Base-by-base conservation (phyloP, 2,329 filamentous ascomycete genomes). In the Endothia cerciana region DNA sequence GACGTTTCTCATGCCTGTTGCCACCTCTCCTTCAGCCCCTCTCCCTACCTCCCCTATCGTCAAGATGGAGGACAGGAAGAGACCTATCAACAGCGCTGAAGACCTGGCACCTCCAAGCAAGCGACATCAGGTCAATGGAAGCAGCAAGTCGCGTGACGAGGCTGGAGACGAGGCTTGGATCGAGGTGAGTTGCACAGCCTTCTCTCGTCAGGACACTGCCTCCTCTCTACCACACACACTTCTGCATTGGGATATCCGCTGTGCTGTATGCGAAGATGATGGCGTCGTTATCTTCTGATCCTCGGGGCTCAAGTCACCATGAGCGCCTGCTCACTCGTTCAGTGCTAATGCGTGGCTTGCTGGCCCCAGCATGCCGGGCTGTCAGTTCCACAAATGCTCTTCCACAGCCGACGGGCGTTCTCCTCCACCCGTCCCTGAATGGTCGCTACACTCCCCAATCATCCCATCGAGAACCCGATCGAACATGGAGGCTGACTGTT, bases 31-130 rank as follows among this genome's bases (percentile, higher is more conserved):
- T 78, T 86, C 88, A 80, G 85, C 89, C 80, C 79, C 81, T 77
- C 85, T 89, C 85, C 87, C 89, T 87, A 88, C 91, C 84, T 90
- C 92, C 83, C 89, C 89, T 86, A 85, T 92, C 82, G 84, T 89
- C 84, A 97, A 95, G 87, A 99, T 98, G 94, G 95, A 99, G 87
- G 95, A 98, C 85, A 93, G 95, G 87, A 99, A 99, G 87, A 89
- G 95, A 87, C 91, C 93, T 76, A 86, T 91, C 73, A 86, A 87
- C 80, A 91, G 90, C 76, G 83, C 87, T 74, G 92, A 95, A 78
- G 93, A 97, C 72, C 83, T 92, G 75, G 91, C 91, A 71, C 94
- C 94, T 71, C 94, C 94, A 28, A 91, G 89, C 76, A 99, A 98
- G 85, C 91, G 93, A 80, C 91, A 97, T 78, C 92, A 93, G 64